Conservation (phyloP, 2,329 filamentous ascomycete genomes). For the Talaromyces sp. region DNA sequence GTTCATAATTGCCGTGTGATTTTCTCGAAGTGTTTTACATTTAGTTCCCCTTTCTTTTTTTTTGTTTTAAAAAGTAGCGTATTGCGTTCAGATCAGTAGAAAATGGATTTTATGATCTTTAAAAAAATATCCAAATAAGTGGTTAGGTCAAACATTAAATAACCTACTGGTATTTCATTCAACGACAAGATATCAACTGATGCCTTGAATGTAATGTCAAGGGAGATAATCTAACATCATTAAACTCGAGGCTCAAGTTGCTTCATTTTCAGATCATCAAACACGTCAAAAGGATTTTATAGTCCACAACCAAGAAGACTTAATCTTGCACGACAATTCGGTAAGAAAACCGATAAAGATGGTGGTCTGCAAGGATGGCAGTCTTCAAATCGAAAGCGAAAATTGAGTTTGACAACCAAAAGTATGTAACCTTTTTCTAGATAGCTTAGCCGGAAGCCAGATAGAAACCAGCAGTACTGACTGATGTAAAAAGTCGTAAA, state of each 20-base stretch:
- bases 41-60: slow-evolving; percentile 6
- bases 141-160: too few species aligned
- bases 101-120: background rate
- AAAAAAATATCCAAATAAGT: too few species aligned
- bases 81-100: background rate
- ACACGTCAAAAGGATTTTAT: background rate
- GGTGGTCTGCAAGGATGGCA: background rate
- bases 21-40: background rate
- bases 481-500: background rate
- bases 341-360: background rate
- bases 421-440: background rate
- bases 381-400: background rate
- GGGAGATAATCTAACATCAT: background rate
- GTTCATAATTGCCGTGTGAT: background rate
- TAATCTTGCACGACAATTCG: background rate
- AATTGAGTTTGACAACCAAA: background rate
- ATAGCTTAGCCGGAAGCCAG: background rate
- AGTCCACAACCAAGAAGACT: background rate
- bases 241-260: background rate
- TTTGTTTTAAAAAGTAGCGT: background rate
- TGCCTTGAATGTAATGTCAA: background rate
- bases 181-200: background rate
- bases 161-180: too few species aligned
- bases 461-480: background rate
- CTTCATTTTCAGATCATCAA: background rate